A percentile compares a stretch with the other conserved stretches of the same genome.
Evolutionary conservation across 306 rosid species (phyloP).

Genomic region (Gastrolobium bilobum): DNA sequence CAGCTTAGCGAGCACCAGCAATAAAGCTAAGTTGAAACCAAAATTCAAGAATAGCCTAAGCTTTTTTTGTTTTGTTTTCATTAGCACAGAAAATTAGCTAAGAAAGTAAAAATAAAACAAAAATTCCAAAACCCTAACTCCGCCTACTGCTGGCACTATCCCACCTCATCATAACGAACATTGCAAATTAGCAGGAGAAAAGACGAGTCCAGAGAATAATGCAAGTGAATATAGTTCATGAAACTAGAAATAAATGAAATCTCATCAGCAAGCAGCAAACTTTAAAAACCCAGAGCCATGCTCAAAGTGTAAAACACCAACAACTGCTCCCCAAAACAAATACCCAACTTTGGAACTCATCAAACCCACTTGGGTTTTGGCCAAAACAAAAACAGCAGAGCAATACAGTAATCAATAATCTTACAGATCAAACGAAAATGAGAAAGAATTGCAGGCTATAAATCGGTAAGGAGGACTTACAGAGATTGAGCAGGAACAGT

Average conservation of each 20-base stretch:
- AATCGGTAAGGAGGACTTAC: slow-evolving; percentile 59
- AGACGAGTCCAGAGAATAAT: slow-evolving; percentile 39
- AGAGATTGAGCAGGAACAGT: slow-evolving; percentile 48
- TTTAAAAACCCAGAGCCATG: slow-evolving; percentile 11
- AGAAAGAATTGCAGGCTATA: neutral
- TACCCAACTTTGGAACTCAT: slow-evolving; percentile 2
- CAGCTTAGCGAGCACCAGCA: slow-evolving; percentile 18
- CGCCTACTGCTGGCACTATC: neutral
- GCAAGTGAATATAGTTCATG: slow-evolving; percentile 2
- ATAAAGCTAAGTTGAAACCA: neutral
- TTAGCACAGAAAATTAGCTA: neutral
- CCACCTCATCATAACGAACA: slow-evolving; percentile 33
- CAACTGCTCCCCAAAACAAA: neutral
- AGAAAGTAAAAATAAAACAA: slow-evolving; percentile 21
- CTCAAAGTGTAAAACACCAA: neutral
- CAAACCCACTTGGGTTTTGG: slow-evolving; percentile 25
- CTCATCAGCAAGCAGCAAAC: slow-evolving; percentile 12
- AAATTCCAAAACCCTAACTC: slow-evolving; percentile 55
- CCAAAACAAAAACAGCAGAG: slow-evolving; percentile 26
- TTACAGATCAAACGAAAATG: slow-evolving; percentile 51
- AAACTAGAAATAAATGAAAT: slow-evolving; percentile 6
- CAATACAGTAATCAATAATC: slow-evolving; percentile 7
- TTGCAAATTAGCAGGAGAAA: slow-evolving; percentile 12
- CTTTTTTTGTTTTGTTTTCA: neutral
- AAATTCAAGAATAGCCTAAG: slow-evolving; percentile 1